Base-by-base conservation (phyloP, 2,329 filamentous ascomycete genomes). In the Ceratocystis colombiana region DNA sequence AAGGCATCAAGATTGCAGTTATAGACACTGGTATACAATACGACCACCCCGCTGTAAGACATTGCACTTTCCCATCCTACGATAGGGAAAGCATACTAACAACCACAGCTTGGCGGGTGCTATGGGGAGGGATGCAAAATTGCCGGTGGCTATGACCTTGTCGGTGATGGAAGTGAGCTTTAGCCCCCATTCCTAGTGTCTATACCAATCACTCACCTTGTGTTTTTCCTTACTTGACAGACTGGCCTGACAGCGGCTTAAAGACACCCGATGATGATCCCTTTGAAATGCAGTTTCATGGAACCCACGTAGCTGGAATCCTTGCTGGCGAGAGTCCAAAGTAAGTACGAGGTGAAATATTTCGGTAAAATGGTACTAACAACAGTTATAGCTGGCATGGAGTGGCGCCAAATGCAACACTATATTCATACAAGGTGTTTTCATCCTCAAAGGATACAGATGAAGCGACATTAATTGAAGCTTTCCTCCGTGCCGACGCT, bases 361-460 rank as follows among this genome's bases (percentile, higher is more conserved):
- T 79, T 17, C 3, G 30, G 2, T 46, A 25, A 17, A 30, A 17
- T 2, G 7, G 12, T 7, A 22, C 53, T 50, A 44, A 65, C 25
- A 41, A 46, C 1, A 3, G 4, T 41, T 28, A 12, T 28, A 64
- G 62, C 61, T 69, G 66, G 50, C 66, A 61, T 20, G 71, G 71
- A 2, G 71, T 72, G 2, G 71, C 71, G 2, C 71, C 70, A 4
- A 69, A 72, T 12, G 71, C 70, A 1, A 67, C 69, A 2, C 65
- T 72, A 8, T 69, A 66, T 33, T 37, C 61, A 8, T 70, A 68
- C 61, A 70, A 70, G 46, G 68, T 70, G 12, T 69, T 69, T 66
- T 81, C 81, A 59, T 85, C 83, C 71, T 68, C 71, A 1, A 82
- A 80, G 46, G 72, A 75, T 46, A 73, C 72, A 2, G 69, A 72